Evolutionary conservation across 2,329 filamentous ascomycete species (phyloP).

Genomic region (Colletotrichum graminicola): DNA sequence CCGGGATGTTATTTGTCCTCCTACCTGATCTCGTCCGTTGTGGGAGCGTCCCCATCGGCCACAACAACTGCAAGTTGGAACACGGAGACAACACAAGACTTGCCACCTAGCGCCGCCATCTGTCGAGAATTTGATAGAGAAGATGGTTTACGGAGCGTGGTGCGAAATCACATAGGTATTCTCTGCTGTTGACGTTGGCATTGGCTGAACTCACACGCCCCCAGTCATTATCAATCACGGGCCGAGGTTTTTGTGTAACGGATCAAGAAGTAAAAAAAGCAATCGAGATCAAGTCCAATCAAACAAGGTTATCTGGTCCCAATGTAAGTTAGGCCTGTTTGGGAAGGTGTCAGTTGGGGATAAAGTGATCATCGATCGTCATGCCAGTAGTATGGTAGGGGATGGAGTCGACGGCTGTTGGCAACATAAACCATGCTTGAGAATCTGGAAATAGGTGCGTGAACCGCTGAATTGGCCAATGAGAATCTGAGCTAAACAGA

Average conservation of each 20-base stretch:
- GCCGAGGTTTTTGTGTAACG: neutral
- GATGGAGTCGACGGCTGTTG: neutral
- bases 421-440: slow-evolving; percentile 18
- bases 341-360: slow-evolving; percentile 24
- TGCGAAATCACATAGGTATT: neutral
- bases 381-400: slow-evolving; percentile 6
- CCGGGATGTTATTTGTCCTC: too few relatives aligned
- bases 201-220: neutral
- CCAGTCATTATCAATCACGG: neutral
- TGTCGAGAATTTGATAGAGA: neutral
- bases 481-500: neutral
- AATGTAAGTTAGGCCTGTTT: slow-evolving; percentile 2
- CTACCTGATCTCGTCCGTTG: too few relatives aligned
- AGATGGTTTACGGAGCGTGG: neutral
- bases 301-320: neutral
- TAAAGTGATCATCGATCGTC: slow-evolving; percentile 16
- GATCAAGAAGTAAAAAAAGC: neutral
- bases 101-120: neutral
- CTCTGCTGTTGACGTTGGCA: neutral
- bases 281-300: neutral
- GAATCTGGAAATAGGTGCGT: slow-evolving; percentile 23
- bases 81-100: too few relatives aligned
- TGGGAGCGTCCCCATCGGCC: too few relatives aligned
- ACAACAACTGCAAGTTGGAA: too few relatives aligned
- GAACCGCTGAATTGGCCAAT: slow-evolving; percentile 25